phyloP scores from a whole-genome alignment of 2,329 filamentous ascomycete genomes.

The Colletotrichum phormii region DNA sequence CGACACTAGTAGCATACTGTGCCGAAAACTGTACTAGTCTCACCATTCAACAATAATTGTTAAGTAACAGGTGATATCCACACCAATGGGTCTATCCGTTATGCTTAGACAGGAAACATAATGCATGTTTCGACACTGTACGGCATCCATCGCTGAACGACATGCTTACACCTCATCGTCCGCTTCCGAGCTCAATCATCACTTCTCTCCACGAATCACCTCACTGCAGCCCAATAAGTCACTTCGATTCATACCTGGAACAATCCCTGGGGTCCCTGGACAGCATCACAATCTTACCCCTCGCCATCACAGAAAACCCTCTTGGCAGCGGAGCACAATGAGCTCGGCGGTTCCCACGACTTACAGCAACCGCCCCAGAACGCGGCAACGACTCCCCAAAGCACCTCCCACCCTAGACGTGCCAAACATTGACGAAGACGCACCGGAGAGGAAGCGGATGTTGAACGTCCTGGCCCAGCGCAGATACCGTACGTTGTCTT shows the following conservation, averaged over 20 bases:
- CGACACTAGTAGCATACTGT: not conserved
- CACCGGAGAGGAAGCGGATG: slow-evolving; percentile 63
- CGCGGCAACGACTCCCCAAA: slow-evolving; percentile 55
- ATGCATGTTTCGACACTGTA: not conserved
- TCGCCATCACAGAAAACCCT: not conserved
- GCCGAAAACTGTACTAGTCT: not conserved
- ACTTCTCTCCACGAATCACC: not conserved
- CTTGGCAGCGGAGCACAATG: not conserved
- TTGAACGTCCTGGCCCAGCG: slow-evolving; percentile 66
- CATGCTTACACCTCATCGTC: not conserved
- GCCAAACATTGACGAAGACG: slow-evolving; percentile 62
- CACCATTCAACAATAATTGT: not conserved
- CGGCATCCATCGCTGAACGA: not conserved
- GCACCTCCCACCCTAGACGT: slow-evolving; percentile 53
- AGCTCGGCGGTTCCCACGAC: not conserved
- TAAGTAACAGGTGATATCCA: not conserved
- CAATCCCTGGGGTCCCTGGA: no score
- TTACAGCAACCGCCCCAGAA: slow-evolving; percentile 22
- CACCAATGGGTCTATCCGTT: not conserved
- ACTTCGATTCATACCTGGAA: not conserved
- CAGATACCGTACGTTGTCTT: slow-evolving; percentile 56
- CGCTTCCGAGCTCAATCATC: not conserved
- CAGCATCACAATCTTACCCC: not conserved
- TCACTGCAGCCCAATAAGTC: not conserved
- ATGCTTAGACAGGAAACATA: not conserved